Conservation (phyloP, 2,329 filamentous ascomycete genomes). For the Hypoxylon sp. region DNA sequence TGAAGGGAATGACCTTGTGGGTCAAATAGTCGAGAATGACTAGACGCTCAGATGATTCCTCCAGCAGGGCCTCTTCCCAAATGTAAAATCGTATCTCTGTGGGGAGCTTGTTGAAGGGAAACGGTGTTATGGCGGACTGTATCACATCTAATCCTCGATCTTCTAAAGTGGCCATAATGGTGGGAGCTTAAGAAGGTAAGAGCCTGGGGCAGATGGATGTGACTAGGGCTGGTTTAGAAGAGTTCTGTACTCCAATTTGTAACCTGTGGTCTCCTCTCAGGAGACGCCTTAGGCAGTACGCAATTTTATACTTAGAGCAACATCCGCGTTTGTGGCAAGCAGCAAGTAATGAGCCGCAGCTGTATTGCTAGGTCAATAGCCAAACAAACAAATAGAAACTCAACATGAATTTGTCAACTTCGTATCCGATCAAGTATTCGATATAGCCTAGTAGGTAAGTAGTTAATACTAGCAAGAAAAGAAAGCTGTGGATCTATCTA, state of each 20-base stretch:
- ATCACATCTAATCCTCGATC: background rate
- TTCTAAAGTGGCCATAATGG: background rate
- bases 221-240: background rate
- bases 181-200: background rate
- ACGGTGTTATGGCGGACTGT: background rate
- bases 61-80: slow-evolving; percentile 14
- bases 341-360: background rate
- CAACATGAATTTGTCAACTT: background rate
- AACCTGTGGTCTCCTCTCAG: background rate
- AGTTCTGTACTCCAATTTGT: background rate
- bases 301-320: background rate
- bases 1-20: slow-evolving; percentile 11
- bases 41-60: slow-evolving; percentile 21
- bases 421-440: background rate
- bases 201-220: background rate
- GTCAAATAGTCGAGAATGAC: background rate
- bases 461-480: background rate
- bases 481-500: background rate
- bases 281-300: background rate
- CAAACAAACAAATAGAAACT: background rate
- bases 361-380: background rate
- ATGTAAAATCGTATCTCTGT: slow-evolving; percentile 13
- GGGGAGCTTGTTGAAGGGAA: slow-evolving; percentile 3
- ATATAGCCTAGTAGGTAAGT: background rate
- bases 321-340: background rate